Evolutionary conservation across 768 basidiomycete species (phyloP).

Genomic region (Fibroporia radiculosa): DNA sequence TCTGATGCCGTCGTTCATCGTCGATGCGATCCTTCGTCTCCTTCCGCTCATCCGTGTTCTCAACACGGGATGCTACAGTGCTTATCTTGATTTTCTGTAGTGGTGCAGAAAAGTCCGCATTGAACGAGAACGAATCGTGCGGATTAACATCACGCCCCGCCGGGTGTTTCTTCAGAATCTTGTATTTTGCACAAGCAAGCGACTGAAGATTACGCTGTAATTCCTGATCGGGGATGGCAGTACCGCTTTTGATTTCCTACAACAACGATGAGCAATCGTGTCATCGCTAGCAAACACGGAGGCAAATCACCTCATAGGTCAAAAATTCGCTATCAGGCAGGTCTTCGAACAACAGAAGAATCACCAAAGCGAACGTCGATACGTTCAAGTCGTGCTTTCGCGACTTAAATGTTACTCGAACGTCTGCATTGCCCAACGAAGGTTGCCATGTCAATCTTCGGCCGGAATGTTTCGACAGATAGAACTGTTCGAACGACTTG

Average conservation of each 20-base stretch:
- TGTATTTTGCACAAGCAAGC: constrained; percentile 90
- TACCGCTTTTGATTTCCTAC: constrained; percentile 79
- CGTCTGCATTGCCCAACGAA: constrained; percentile 83
- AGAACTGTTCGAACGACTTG: constrained; percentile 83
- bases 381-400: constrained; percentile 87
- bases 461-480: constrained; percentile 83
- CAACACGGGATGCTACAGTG: constrained; percentile 82
- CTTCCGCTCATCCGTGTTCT: constrained; percentile 77
- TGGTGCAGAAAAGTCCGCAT: constrained; percentile 67
- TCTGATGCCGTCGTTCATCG: constrained; percentile 84
- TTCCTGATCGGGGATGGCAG: constrained; percentile 66
- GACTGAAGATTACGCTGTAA: constrained; percentile 92
- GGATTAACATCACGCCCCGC: constrained; percentile 73
- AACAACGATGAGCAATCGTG: background rate
- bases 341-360: constrained; percentile 82
- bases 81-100: constrained; percentile 90
- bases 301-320: constrained; percentile 58
- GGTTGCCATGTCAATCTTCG: constrained; percentile 90
- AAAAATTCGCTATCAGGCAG: constrained; percentile 59
- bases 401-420: constrained; percentile 72
- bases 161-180: constrained; percentile 87
- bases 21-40: constrained; percentile 89
- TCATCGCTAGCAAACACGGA: background rate
- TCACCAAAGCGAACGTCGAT: constrained; percentile 80
- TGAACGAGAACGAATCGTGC: constrained; percentile 86